These are phyloP conservation scores for Fusarium musae DNA, from an alignment of 2,329 filamentous ascomycete species.

Conservation along the genomic window DNA sequence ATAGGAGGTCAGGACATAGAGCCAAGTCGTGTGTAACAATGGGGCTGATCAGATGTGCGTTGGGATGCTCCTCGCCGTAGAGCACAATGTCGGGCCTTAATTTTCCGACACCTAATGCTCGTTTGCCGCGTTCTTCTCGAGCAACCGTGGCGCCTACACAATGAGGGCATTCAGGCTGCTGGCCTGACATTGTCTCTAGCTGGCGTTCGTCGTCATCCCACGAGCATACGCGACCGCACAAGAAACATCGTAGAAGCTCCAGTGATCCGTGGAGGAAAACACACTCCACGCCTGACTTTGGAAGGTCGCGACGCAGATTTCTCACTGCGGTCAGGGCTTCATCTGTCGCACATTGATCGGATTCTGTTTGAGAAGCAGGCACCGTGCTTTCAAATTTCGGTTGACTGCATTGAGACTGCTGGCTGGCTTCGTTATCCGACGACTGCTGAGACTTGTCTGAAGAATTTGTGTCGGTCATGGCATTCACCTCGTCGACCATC, in stretches of 20 bases:
- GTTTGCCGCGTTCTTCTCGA: constrained; percentile 72
- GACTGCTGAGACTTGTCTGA: constrained; percentile 36
- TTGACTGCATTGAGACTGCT: constrained; percentile 26
- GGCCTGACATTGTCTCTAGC: constrained; percentile 68
- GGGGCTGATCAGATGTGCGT: constrained; percentile 73
- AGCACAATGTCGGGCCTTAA: constrained; percentile 78
- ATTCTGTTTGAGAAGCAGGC: constrained; percentile 25
- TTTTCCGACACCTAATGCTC: constrained; percentile 73
- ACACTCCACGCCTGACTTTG: constrained; percentile 65
- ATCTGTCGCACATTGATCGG: constrained; percentile 35
- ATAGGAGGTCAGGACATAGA: constrained; percentile 71
- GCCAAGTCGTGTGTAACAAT: constrained; percentile 75
- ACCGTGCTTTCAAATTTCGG: constrained; percentile 27
- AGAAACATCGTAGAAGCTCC: constrained; percentile 70
- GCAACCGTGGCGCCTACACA: constrained; percentile 72
- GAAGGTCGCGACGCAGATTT: constrained; percentile 42
- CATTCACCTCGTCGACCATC: constrained; percentile 51
- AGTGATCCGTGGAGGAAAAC: constrained; percentile 81
- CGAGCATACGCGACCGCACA: constrained; percentile 66
- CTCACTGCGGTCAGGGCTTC: constrained; percentile 32
- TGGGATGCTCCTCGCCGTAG: constrained; percentile 79
- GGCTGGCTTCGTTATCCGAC: constrained; percentile 35
- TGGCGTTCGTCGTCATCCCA: constrained; percentile 70
- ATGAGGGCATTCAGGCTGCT: constrained; percentile 74
- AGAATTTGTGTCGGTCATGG: constrained; percentile 31